Evolutionary conservation across 2,329 filamentous ascomycete genomes (phyloP), one percentile per base, ranked within the genome.

Genomic region (Trichoderma pleuroti): DNA sequence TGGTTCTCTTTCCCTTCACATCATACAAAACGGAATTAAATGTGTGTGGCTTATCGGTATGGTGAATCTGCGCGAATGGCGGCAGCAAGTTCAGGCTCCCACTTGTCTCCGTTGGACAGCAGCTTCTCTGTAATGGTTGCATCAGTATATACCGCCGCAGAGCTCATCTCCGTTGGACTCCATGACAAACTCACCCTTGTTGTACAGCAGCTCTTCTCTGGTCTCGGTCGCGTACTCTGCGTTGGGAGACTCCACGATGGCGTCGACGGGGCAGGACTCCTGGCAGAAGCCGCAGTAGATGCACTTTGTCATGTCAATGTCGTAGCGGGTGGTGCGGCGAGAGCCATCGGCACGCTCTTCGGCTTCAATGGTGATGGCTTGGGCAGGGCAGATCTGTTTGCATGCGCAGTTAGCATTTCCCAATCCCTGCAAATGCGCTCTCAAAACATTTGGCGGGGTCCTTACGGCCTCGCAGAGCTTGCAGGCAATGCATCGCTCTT

Each of bases 291-390:
- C 96, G 82, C 96, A 98, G 90, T 98, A 99, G 84, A 99, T 99
- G 86, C 96, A 99, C 88, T 99, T 99, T 79, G 96, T 98, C 96
- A 99, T 99, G 84, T 99, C 96, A 80, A 99, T 98, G 82, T 99
- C 96, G 85, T 99, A 99, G 81, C 95, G 91, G 72, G 95, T 98
- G 65, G 96, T 99, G 80, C 96, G 90, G 83, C 96, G 91, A 79
- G 93, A 97, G 74, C 96, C 96, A 78, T 99, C 96, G 79, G 93
- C 93, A 80, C 96, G 94, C 87, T 99, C 96, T 83, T 99, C 96
- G 70, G 96, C 96, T 85, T 99, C 96, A 78, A 99, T 99, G 67
- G 96, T 99, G 82, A 99, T 99, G 79, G 96, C 96, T 84, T 97
- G 93, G 70, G 96, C 96, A 54, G 96, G 96, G 88, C 96, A 99